A percentile compares a stretch with the other conserved stretches of the same genome.
Conservation (phyloP, 2,329 filamentous ascomycete species). For the Fusarium siculi region DNA sequence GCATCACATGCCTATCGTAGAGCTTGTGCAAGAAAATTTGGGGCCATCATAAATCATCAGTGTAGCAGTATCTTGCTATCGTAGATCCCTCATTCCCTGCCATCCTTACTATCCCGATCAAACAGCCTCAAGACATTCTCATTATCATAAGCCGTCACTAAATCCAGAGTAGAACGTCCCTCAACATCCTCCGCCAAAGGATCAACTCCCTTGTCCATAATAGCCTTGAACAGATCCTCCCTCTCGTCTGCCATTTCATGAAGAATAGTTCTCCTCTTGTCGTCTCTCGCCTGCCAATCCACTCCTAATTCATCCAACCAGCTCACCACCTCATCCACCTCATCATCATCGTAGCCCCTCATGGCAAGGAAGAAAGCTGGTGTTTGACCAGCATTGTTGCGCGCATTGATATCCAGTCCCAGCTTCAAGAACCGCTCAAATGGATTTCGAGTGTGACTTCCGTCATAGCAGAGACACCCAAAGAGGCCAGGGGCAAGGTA, state of each 20-base stretch:
- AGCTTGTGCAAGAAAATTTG: too few relatives aligned
- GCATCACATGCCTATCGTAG: neutral
- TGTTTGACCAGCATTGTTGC: conserved; percentile 26
- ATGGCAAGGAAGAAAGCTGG: conserved; percentile 16
- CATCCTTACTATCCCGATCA: neutral
- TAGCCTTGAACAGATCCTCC: neutral
- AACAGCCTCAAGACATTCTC: conserved; percentile 20
- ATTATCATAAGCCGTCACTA: conserved; percentile 7
- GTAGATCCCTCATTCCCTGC: neutral
- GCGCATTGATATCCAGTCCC: conserved; percentile 25
- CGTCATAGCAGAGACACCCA: neutral
- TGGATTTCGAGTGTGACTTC: neutral
- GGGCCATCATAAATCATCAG: too few relatives aligned
- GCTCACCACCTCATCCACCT: neutral
- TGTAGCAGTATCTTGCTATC: neutral
- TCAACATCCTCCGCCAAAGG: conserved; percentile 24
- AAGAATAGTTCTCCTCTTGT: conserved; percentile 13
- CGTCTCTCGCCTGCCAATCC: conserved; percentile 29
- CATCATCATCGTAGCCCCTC: too few relatives aligned
- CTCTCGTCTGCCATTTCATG: conserved; percentile 9
- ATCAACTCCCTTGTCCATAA: conserved; percentile 18
- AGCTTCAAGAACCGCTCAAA: conserved; percentile 12
- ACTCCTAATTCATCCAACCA: conserved; percentile 20
- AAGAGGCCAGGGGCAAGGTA: conserved; percentile 6
- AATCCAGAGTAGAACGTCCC: conserved; percentile 24